These are phyloP conservation scores for Peronospora destructor DNA, from an alignment of 352 stramenopile genomes.

Conservation along the genomic window DNA sequence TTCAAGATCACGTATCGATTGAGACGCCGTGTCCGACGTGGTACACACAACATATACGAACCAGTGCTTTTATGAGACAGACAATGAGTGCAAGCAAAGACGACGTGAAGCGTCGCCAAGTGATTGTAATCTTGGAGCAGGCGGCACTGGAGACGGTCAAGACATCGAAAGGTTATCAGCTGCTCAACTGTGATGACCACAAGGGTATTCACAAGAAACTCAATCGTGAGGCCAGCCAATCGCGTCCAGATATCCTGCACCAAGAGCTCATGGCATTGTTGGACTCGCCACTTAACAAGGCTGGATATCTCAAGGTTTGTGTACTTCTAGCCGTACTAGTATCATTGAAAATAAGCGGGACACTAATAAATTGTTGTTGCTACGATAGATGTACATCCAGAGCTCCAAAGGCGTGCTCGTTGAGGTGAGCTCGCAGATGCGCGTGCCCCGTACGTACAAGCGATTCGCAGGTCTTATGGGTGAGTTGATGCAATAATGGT, in stretches of 20 bases:
- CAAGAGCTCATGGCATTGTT: conserved; percentile 97
- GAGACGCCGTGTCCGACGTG: background rate
- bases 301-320: conserved; percentile 91
- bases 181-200: conserved; percentile 99
- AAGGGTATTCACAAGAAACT: conserved; percentile 92
- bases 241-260: conserved; percentile 98
- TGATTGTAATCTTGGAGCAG: conserved; percentile 98
- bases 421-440: conserved; percentile 96
- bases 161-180: conserved; percentile 97
- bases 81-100: conserved; percentile 46
- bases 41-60: background rate
- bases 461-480: conserved; percentile 94
- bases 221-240: conserved; percentile 94
- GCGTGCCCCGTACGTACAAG: conserved; percentile 99
- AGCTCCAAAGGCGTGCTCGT: conserved; percentile 97
- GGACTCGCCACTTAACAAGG: conserved; percentile 99
- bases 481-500: conserved; percentile 29
- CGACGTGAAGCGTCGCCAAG: conserved; percentile 77
- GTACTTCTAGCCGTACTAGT: background rate
- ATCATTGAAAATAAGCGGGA: conserved; percentile 1
- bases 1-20: conserved; percentile 19
- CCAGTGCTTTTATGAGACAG: conserved; percentile 14
- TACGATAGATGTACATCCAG: conserved; percentile 86
- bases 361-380: background rate
- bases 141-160: conserved; percentile 99